A percentile compares a stretch with the other conserved stretches of the same genome.
Conservation (phyloP, 192 early-diverging fungal species). For the Bifiguratus adelaidae region DNA sequence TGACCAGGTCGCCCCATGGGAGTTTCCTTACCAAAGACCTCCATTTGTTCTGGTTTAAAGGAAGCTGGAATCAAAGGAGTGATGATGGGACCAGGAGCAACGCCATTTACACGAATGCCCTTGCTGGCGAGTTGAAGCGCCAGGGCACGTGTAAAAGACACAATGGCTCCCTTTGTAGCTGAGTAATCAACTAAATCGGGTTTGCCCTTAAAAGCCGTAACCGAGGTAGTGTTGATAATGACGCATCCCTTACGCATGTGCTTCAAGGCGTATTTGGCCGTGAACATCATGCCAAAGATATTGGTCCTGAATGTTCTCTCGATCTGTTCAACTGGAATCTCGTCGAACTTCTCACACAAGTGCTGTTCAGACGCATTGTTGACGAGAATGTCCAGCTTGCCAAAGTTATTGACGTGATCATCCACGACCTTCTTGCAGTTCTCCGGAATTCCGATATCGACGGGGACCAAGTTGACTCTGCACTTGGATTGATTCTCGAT, state of each 20-base stretch:
- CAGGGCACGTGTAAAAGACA: conserved; percentile 29
- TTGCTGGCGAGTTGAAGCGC: conserved; percentile 20
- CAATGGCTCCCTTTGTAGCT: conserved; percentile 32
- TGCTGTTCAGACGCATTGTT: conserved; percentile 20
- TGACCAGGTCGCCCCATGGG: conserved; percentile 27
- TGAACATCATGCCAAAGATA: conserved; percentile 24
- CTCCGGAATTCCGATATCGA: conserved; percentile 13
- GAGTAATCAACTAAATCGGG: conserved; percentile 28
- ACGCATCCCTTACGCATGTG: conserved; percentile 24
- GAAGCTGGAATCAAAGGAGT: conserved; percentile 30
- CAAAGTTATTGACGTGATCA: conserved; percentile 13
- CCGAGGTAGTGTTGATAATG: conserved; percentile 33
- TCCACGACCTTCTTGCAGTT: conserved; percentile 14
- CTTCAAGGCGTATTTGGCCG: conserved; percentile 24
- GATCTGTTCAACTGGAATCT: conserved; percentile 20
- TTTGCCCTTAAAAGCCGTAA: conserved; percentile 28
- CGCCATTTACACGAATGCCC: conserved; percentile 31
- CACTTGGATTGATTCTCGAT: conserved; percentile 4
- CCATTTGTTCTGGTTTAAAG: conserved; percentile 13
- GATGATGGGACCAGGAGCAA: conserved; percentile 29
- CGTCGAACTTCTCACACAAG: conserved; percentile 4
- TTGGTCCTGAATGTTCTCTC: conserved; percentile 31
- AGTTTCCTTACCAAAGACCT: conserved; percentile 15
- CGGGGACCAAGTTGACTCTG: not conserved
- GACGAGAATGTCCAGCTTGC: conserved; percentile 17